Conservation (phyloP, 176 grass and related monocot species). For the Elaeis guineensis region DNA sequence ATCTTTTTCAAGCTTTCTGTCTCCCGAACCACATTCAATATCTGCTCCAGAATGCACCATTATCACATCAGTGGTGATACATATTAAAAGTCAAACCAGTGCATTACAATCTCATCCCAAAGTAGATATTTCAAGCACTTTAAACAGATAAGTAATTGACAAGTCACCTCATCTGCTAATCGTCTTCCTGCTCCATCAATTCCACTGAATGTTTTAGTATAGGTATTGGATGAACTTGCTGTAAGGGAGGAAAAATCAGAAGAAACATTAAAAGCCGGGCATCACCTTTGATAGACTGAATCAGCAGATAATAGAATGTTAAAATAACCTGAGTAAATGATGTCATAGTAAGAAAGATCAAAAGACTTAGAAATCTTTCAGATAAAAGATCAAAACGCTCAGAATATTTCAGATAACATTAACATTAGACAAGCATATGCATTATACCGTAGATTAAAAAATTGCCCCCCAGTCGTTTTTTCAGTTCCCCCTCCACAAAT, state of each 20-base stretch:
- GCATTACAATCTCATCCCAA: too few species aligned
- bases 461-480: conserved; percentile 44
- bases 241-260: conserved; percentile 12
- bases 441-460: conserved; percentile 70
- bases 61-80: conserved; percentile 11
- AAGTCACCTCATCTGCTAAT: conserved; percentile 76
- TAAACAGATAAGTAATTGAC: conserved; percentile 5
- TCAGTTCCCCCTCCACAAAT: conserved; percentile 52
- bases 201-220: conserved; percentile 70
- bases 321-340: too few species aligned
- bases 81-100: conserved; percentile 7
- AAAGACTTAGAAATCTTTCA: too few species aligned
- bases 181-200: conserved; percentile 71
- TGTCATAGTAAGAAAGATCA: too few species aligned
- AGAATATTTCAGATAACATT: not conserved
- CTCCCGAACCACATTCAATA: conserved; percentile 51
- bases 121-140: too few species aligned
- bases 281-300: not conserved
- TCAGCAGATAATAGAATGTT: too few species aligned
- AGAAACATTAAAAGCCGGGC: too few species aligned
- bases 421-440: not conserved
- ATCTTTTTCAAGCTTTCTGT: conserved; percentile 60
- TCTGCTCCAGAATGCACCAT: conserved; percentile 33
- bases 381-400: too few species aligned
- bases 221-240: conserved; percentile 82